Percentiles rank a stretch among this genome's conserved stretches.
Evolutionary conservation across 148 eudicot genomes (phyloP).

Genomic region (Silene conica): DNA sequence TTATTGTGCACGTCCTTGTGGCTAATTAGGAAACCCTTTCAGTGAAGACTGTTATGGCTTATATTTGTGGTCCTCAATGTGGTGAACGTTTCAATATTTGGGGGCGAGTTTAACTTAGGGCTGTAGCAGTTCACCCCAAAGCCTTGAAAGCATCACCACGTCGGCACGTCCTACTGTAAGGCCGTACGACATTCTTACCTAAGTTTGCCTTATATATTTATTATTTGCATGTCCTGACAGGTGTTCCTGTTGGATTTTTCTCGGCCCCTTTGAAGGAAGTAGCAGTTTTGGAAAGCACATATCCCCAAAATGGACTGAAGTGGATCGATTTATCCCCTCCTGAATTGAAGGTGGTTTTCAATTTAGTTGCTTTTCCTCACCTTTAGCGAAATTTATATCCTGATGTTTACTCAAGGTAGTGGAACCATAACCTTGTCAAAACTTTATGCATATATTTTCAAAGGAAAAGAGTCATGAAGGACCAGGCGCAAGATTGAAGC

Average conservation of each 20-base stretch:
- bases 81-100: slow-evolving; percentile 7
- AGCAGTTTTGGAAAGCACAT: slow-evolving; percentile 29
- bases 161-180: not conserved
- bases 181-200: not conserved
- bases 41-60: not conserved
- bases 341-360: slow-evolving; percentile 39
- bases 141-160: not conserved
- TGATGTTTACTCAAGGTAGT: not conserved
- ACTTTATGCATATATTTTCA: slow-evolving; percentile 31
- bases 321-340: slow-evolving; percentile 70
- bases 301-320: slow-evolving; percentile 28
- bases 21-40: not conserved
- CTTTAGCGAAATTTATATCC: not conserved
- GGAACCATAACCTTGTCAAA: slow-evolving; percentile 17
- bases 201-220: not conserved
- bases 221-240: slow-evolving; percentile 36
- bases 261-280: slow-evolving; percentile 60
- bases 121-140: not conserved
- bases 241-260: slow-evolving; percentile 65
- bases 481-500: slow-evolving; percentile 57
- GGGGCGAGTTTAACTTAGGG: not conserved
- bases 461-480: slow-evolving; percentile 24
- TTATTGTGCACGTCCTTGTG: not conserved
- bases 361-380: slow-evolving; percentile 3
- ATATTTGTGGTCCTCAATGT: not conserved